A percentile compares a stretch with the other conserved stretches of the same genome.
Conservation (phyloP, 2,329 filamentous ascomycete genomes). For the Monosporascus sp. region DNA sequence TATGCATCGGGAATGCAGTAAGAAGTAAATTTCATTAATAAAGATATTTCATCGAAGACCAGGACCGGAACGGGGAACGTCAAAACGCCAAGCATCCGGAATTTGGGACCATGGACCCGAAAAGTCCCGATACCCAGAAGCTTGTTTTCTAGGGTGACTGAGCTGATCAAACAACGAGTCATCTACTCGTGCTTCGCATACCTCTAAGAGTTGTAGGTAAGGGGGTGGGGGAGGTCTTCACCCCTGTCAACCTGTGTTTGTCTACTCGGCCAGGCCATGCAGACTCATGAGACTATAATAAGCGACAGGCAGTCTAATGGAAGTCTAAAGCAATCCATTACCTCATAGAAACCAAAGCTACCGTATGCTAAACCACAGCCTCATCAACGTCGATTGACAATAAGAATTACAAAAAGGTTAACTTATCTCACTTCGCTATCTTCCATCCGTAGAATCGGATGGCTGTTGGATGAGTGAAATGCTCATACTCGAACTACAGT, state of each 20-base stretch:
- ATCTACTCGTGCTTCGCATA: background rate
- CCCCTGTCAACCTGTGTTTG: no score
- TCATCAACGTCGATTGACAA: background rate
- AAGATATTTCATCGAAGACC: background rate
- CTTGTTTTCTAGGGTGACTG: background rate
- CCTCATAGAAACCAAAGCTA: background rate
- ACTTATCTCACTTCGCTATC: background rate
- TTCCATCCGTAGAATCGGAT: background rate
- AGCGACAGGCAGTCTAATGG: background rate
- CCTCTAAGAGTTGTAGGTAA: background rate
- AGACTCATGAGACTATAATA: background rate
- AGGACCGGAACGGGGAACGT: background rate
- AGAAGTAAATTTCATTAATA: no score
- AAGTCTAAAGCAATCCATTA: conserved; percentile 1
- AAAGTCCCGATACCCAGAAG: background rate
- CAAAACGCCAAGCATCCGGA: background rate
- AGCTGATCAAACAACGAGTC: background rate
- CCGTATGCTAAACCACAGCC: background rate
- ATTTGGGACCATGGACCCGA: background rate
- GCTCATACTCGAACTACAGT: no score
- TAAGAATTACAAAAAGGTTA: background rate
- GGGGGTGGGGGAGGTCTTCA: background rate
- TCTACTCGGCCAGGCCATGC: no score
- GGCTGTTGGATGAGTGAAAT: no score
- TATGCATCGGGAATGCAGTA: background rate